Evolutionary conservation across 768 basidiomycete species (phyloP).

Genomic region (Nidularia sp.): DNA sequence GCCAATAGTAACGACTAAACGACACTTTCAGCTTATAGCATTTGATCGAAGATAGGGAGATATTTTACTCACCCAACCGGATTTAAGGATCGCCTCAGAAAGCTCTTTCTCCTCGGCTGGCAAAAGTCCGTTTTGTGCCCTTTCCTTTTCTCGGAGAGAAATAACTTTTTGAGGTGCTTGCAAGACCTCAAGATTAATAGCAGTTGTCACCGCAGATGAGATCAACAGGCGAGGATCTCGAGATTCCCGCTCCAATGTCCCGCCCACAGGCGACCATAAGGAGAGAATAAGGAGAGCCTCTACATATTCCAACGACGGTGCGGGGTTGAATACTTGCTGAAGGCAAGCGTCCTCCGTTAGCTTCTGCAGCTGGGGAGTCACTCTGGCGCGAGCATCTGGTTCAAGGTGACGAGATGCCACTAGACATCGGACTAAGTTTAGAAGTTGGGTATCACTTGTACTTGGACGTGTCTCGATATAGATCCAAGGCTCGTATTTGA

Average conservation of each 20-base stretch:
- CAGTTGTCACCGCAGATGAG: slow-evolving; percentile 41
- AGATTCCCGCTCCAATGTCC: slow-evolving; percentile 16
- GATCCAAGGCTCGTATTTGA: slow-evolving; percentile 40
- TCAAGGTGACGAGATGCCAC: slow-evolving; percentile 41
- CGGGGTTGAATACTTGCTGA: slow-evolving; percentile 35
- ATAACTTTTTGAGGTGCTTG: slow-evolving; percentile 26
- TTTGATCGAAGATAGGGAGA: too few species aligned
- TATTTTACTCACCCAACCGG: too few species aligned
- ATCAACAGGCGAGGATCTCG: slow-evolving; percentile 34
- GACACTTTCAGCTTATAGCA: background rate
- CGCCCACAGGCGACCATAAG: slow-evolving; percentile 37
- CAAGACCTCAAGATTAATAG: slow-evolving; percentile 36
- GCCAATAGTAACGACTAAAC: slow-evolving; percentile 34
- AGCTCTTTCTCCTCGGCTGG: too few species aligned
- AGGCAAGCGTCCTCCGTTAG: slow-evolving; percentile 34
- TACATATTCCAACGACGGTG: slow-evolving; percentile 36
- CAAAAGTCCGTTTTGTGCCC: too few species aligned
- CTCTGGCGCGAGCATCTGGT: slow-evolving; percentile 22
- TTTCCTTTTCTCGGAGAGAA: slow-evolving; percentile 21
- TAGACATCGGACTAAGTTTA: slow-evolving; percentile 42
- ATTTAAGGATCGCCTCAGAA: too few species aligned
- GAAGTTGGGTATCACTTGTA: slow-evolving; percentile 22
- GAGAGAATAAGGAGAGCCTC: slow-evolving; percentile 37
- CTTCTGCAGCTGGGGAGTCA: slow-evolving; percentile 34
- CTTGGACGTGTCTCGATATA: slow-evolving; percentile 26